Conservation (phyloP, 2,329 filamentous ascomycete species). For the Blastomyces silverae region DNA sequence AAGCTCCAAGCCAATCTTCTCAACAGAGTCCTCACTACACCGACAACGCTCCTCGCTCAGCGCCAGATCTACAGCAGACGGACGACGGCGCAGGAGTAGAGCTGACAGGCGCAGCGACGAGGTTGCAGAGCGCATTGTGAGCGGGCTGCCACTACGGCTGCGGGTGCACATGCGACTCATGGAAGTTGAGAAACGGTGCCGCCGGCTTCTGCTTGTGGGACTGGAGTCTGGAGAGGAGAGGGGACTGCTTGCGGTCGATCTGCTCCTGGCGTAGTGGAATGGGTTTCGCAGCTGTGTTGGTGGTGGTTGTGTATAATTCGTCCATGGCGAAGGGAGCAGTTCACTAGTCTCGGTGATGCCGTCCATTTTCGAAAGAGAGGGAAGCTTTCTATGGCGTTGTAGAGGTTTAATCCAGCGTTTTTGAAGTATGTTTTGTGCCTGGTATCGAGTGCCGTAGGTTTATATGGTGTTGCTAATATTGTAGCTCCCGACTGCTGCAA, state of each 20-base stretch:
- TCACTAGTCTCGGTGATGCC: slow-evolving; percentile 6
- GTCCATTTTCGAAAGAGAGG: slow-evolving; percentile 17
- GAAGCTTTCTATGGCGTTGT: slow-evolving; percentile 21
- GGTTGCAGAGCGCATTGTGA: slow-evolving; percentile 25
- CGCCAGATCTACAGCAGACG: slow-evolving; percentile 41
- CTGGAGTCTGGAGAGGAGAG: slow-evolving; percentile 29
- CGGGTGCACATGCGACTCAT: slow-evolving; percentile 19
- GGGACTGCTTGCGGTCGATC: slow-evolving; percentile 30
- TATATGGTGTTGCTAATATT: not conserved
- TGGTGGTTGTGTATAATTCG: slow-evolving; percentile 27
- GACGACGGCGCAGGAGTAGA: slow-evolving; percentile 36
- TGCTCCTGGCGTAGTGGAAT: slow-evolving; percentile 27
- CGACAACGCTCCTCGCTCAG: slow-evolving; percentile 40
- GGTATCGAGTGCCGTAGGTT: not conserved
- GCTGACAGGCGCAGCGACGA: slow-evolving; percentile 29
- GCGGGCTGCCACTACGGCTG: slow-evolving; percentile 29
- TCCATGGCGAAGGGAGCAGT: slow-evolving; percentile 25
- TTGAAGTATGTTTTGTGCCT: slow-evolving; percentile 19
- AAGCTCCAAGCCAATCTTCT: slow-evolving; percentile 38
- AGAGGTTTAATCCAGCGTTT: slow-evolving; percentile 22
- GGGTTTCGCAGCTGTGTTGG: slow-evolving; percentile 26
- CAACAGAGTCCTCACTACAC: slow-evolving; percentile 34
- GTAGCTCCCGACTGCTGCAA: not conserved
- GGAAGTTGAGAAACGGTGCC: slow-evolving; percentile 25
- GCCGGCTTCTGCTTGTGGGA: slow-evolving; percentile 23